Base-by-base conservation (phyloP, 2,329 filamentous ascomycete genomes). In the Cytospora mali region DNA sequence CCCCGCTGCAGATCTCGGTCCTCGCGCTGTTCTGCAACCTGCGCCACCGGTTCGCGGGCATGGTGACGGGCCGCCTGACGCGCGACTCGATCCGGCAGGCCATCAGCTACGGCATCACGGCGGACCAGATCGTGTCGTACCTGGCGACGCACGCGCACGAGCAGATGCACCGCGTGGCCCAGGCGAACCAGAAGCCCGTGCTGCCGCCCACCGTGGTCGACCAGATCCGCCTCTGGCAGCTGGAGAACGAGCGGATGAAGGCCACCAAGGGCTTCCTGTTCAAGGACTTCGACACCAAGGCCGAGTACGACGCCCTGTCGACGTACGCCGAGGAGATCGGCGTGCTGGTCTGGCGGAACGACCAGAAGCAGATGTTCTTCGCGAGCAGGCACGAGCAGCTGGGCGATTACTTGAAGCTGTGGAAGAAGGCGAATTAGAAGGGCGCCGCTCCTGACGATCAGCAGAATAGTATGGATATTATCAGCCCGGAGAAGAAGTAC, bases 171-270 rank as follows among this genome's bases (percentile, higher is more conserved):
- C 89, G 90, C 66, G 82, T 85, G 50, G 84, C 85, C 6, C 77
- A 81, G 28, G 68, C 81, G 54, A 70, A 84, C 65, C 84, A 84
- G 70, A 82, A 81, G 66, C 90, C 93, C 1, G 86, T 97, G 18
- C 83, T 99, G 2, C 95, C 96, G 1, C 93, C 95, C 0, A 98
- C 96, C 0, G 95, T 99, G 18, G 92, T 97, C 66, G 95, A 99
- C 76, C 95, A 99, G 80, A 97, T 99, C 71, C 85, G 93, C 2
- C 85, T 99, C 23, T 99, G 95, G 95, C 94, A 99, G 79, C 88
- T 98, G 58, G 95, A 99, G 76, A 93, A 94, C 67, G 95, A 99
- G 79, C 86, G 95, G 56, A 96, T 99, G 85, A 91, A 90, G 74
- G 87, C 91, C 1, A 92, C 88, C 6, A 80, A 84, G 0, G 95